phyloP scores from a whole-genome alignment of 2,329 filamentous ascomycete species.

The Kalmusia sp. region DNA sequence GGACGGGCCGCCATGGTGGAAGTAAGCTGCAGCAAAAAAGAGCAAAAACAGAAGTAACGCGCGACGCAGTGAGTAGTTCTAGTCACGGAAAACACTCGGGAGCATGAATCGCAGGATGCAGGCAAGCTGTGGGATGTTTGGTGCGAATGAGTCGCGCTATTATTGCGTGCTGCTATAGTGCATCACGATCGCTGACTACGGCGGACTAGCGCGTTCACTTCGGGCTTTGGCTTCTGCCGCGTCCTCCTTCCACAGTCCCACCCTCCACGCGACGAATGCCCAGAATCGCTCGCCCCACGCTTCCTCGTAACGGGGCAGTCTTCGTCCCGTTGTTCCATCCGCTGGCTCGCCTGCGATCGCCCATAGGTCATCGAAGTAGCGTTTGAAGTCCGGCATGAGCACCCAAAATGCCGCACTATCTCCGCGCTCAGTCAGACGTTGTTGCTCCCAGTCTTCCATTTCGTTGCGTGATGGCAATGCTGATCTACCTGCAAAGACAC shows the following conservation, averaged over 20 bases:
- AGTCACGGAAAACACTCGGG: not conserved
- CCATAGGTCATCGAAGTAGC: not conserved
- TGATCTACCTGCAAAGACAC: not conserved
- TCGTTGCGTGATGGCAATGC: not conserved
- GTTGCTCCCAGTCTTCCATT: not conserved
- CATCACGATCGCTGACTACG: not conserved
- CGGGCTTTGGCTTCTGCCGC: not conserved
- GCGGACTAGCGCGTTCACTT: not conserved
- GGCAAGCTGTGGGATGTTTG: not conserved
- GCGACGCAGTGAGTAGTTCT: too few relatives aligned
- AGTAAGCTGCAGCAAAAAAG: not conserved
- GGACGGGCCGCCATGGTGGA: conserved; percentile 2
- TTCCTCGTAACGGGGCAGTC: not conserved
- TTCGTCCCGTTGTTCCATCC: not conserved
- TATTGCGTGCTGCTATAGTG: not conserved
- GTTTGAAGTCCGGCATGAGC: not conserved
- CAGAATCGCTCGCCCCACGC: not conserved
- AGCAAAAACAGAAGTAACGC: not conserved
- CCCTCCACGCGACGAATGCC: not conserved
- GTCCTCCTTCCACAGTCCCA: not conserved
- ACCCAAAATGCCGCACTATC: not conserved
- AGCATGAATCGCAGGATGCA: not conserved
- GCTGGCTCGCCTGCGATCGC: not conserved
- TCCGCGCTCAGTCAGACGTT: not conserved
- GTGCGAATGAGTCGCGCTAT: not conserved